Evolutionary conservation across 2,329 filamentous ascomycete genomes (phyloP), one percentile per base, ranked within the genome.

Genomic region (Talaromyces sp.): DNA sequence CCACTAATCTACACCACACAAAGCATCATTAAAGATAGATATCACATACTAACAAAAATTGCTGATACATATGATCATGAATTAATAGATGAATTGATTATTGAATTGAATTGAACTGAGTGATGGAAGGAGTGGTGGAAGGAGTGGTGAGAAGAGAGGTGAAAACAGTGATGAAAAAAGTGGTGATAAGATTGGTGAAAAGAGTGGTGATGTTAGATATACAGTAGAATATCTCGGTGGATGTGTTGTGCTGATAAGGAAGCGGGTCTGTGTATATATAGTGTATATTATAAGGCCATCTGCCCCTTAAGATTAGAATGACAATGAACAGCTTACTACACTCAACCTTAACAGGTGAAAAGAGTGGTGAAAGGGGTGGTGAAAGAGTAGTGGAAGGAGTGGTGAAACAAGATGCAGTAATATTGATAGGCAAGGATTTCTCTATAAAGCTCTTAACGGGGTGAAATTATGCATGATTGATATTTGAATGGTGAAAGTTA

Each of bases 221-320:
- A n/a, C n/a, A n/a, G n/a, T 37, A 37, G 36, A 37, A 46, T 33
- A 48, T 48, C 45, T 48, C 45, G 45, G 45, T 35, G 45, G 45
- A 31, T 48, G 25, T 48, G 45, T 48, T 48, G 25, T 48, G 33
- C 45, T 6, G 25, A 48, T 48, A 48, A 31, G 45, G 45, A 48
- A 48, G 45, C 33, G 45, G 45, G 45, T 48, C 45, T 48, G 22
- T 28, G 21, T 10, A 43, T 43, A 13, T 11, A 33, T 48, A 4
- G 45, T 17, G n/a, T 48, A 48, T 31, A 31, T 48, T 33, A 48
- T 31, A 25, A 48, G 45, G 25, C 45, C 22, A 48, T 48, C 45
- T 7, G 25, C 45, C 45, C 45, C 45, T 48, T 25, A 48, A 48
- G 25, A 35, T 48, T 15, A 48, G 45, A 33, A 48, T 17, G 11